Evolutionary conservation across 2,329 filamentous ascomycete genomes (phyloP), one percentile per base, ranked within the genome.

Genomic region (Akanthomyces uredinophilus): DNA sequence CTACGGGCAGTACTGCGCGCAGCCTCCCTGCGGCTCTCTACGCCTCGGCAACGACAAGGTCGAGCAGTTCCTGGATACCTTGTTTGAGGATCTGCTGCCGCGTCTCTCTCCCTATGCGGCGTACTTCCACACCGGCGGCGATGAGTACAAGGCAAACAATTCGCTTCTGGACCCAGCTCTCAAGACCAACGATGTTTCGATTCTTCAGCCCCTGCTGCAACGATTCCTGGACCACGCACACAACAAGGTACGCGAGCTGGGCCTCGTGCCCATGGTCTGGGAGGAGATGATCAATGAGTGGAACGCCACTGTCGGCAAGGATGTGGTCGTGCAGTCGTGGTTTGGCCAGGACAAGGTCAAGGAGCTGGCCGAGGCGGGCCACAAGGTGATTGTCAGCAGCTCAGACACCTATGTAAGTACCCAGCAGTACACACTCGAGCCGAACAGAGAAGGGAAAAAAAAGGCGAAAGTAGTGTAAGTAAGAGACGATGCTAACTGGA

Each of bases 111-210:
- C 87, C 0, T 91, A 91, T 73, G 81, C 88, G 2, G 77, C 85
- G 7, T 85, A 94, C 76, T 96, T 94, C 79, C 92, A 96, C 76
- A 90, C 90, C 1, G 92, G 92, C 50, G 92, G 92, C 60, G 92
- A 96, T 69, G 92, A 96, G 77, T 86, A 96, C 64, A 94, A 95
- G 74, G 81, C 80, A 64, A 88, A 93, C 68, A 84, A 87, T 58
- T 93, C 91, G 70, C 79, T 79, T 46, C 82, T 94, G 13, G 92
- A 96, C 71, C 84, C 87, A 5, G 89, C 85, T 1, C 86, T 96
- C 43, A 74, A 80, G 6, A 89, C 87, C 37, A 91, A 89, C 71
- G 78, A 86, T 60, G 77, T 81, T 0, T 74, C 78, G 1, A 81
- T 94, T 16, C 78, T 96, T 43, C 82, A 85, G 70, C 90, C 92